Conservation (phyloP, 2,329 filamentous ascomycete genomes). For the Aspergillus tanneri region DNA sequence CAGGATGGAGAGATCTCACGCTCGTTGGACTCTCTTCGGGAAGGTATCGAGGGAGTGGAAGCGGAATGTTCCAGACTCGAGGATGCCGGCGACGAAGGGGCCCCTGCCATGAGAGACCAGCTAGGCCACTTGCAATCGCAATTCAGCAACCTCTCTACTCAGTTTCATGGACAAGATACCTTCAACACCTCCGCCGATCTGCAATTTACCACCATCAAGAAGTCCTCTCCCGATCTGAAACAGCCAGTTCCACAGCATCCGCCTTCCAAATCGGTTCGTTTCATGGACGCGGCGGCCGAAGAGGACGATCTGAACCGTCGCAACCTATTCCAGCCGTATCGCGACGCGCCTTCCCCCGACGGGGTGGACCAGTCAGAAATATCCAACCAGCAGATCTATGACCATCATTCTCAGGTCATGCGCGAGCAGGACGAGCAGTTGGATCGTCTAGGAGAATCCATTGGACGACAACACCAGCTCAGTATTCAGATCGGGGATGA, state of each 20-base stretch:
- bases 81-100: conserved; percentile 52
- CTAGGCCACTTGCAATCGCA: conserved; percentile 69
- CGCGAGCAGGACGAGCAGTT: conserved; percentile 91
- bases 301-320: conserved; percentile 56
- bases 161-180: conserved; percentile 69
- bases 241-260: conserved; percentile 47
- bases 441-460: conserved; percentile 81
- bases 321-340: conserved; percentile 60
- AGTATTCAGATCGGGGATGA: conserved; percentile 96
- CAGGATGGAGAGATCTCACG: conserved; percentile 88
- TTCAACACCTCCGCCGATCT: conserved; percentile 17
- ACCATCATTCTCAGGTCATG: conserved; percentile 76
- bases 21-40: conserved; percentile 80
- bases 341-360: conserved; percentile 55
- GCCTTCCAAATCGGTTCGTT: conserved; percentile 74
- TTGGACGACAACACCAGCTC: conserved; percentile 84
- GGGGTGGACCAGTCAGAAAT: conserved; percentile 56
- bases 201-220: conserved; percentile 64
- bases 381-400: conserved; percentile 81
- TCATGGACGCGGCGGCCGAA: conserved; percentile 64
- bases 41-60: conserved; percentile 71
- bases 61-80: conserved; percentile 63
- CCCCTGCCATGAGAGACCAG: conserved; percentile 61
- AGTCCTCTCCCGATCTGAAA: conserved; percentile 42
- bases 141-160: conserved; percentile 70